A percentile compares a stretch with the other conserved stretches of the same genome.
Conservation (phyloP, 163 green algal genomes). For the Coccomyxa subellipsoidea region DNA sequence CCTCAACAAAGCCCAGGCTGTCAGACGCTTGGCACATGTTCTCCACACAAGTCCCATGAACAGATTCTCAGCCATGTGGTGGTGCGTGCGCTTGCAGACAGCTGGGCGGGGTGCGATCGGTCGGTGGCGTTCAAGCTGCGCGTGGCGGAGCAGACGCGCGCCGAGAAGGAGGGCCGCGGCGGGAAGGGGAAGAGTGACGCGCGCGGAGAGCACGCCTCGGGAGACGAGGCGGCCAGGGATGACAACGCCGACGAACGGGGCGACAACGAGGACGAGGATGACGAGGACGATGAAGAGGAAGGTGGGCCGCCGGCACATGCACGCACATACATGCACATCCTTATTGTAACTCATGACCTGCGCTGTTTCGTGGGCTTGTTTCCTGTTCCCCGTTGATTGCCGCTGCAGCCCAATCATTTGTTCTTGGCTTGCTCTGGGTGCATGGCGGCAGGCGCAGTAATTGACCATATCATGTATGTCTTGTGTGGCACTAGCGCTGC, state of each 20-base stretch:
- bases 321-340: not conserved
- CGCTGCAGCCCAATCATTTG: too few relatives aligned
- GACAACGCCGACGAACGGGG: slow-evolving; percentile 27
- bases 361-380: too few relatives aligned
- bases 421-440: too few relatives aligned
- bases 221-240: slow-evolving; percentile 26
- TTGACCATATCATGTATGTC: too few relatives aligned
- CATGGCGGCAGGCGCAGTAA: too few relatives aligned
- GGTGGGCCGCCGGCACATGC: slow-evolving; percentile 12
- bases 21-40: too few relatives aligned
- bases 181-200: slow-evolving; percentile 21
- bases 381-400: too few relatives aligned
- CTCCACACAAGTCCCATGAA: too few relatives aligned
- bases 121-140: slow-evolving; percentile 39
- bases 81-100: slow-evolving; percentile 42
- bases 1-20: too few relatives aligned
- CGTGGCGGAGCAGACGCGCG: slow-evolving; percentile 47
- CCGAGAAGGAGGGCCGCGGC: slow-evolving; percentile 47
- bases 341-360: not conserved
- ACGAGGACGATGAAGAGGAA: slow-evolving; percentile 47
- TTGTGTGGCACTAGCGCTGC: too few relatives aligned
- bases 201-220: not conserved
- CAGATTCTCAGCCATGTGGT: not conserved
- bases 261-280: slow-evolving; percentile 45
- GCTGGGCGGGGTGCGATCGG: slow-evolving; percentile 67